phyloP scores from a whole-genome alignment of 331 rosid genomes.

The Quercus phellos region DNA sequence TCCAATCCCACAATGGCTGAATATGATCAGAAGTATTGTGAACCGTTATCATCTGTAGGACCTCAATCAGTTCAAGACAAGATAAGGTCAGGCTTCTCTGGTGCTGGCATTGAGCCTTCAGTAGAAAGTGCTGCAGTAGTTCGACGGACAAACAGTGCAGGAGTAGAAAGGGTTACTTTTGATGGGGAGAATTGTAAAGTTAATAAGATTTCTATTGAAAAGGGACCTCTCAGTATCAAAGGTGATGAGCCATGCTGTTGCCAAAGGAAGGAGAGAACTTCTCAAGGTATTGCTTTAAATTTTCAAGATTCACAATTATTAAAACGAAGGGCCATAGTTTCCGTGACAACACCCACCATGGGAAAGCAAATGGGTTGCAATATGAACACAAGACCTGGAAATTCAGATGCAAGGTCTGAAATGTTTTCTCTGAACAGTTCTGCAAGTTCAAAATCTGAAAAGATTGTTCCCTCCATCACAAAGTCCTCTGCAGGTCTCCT shows the following conservation, averaged over 20 bases:
- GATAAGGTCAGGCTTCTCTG: constrained; percentile 17
- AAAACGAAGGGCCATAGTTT: constrained; percentile 27
- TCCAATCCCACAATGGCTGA: constrained; percentile 35
- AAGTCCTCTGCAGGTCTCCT: constrained; percentile 22
- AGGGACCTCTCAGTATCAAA: constrained; percentile 28
- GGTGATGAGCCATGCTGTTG: constrained; percentile 52
- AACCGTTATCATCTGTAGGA: constrained; percentile 24
- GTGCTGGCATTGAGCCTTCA: constrained; percentile 28
- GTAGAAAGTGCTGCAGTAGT: constrained; percentile 25
- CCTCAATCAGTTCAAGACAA: constrained; percentile 28
- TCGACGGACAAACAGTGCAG: constrained; percentile 8
- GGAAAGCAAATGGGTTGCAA: constrained; percentile 29
- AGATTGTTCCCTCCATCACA: constrained; percentile 3
- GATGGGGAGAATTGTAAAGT: constrained; percentile 24
- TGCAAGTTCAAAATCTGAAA: constrained; percentile 12
- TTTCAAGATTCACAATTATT: constrained; percentile 37
- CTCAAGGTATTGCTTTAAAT: constrained; percentile 28
- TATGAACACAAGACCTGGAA: constrained; percentile 21
- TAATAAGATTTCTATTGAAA: constrained; percentile 26
- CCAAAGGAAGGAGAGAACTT: constrained; percentile 45
- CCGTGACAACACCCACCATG: constrained; percentile 20
- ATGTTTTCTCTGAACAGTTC: constrained; percentile 15
- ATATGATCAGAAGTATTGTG: constrained; percentile 22
- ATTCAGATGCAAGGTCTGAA: constrained; percentile 28
- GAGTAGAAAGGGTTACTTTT: constrained; percentile 21